phyloP scores from a whole-genome alignment of 2,329 filamentous ascomycete genomes.

The Rhytidhysteron rufulum region DNA sequence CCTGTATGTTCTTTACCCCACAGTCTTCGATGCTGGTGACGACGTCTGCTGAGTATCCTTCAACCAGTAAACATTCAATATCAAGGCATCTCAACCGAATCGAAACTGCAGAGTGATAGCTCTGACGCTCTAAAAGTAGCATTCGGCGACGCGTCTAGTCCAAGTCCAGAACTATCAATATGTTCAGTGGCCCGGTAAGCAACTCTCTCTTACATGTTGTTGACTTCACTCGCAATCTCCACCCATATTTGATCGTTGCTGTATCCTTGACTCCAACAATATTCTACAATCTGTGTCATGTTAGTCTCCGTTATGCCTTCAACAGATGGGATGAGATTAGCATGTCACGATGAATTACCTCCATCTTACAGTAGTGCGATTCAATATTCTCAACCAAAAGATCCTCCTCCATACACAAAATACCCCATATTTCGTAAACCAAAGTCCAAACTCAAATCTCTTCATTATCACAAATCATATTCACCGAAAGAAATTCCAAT shows the following conservation, averaged over 20 bases:
- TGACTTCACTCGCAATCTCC: constrained; percentile 1
- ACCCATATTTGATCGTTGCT: too few relatives aligned
- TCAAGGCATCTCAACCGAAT: neutral
- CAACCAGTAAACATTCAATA: neutral
- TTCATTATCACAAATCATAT: constrained; percentile 22
- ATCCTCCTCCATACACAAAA: constrained; percentile 11
- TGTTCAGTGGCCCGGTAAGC: constrained; percentile 25
- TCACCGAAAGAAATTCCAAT: constrained; percentile 18
- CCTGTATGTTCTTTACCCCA: constrained; percentile 1
- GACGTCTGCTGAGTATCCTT: neutral
- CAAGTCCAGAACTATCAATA: constrained; percentile 9
- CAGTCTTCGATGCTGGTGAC: neutral
- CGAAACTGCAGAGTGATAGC: neutral
- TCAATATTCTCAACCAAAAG: constrained; percentile 1
- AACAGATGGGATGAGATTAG: too few relatives aligned
- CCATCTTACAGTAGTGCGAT: constrained; percentile 3
- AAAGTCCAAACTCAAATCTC: constrained; percentile 10
- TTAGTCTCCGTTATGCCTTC: too few relatives aligned
- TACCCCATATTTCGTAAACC: constrained; percentile 3
- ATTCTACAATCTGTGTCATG: too few relatives aligned
- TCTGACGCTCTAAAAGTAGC: neutral
- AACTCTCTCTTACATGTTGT: constrained; percentile 7
- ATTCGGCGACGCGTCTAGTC: neutral
- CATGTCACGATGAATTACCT: too few relatives aligned
- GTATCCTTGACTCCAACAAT: too few relatives aligned